Evolutionary conservation across 371 early-diverging fungal species (phyloP), one percentile per base, ranked within the genome.

Genomic region (Syncephalastrum sp.): DNA sequence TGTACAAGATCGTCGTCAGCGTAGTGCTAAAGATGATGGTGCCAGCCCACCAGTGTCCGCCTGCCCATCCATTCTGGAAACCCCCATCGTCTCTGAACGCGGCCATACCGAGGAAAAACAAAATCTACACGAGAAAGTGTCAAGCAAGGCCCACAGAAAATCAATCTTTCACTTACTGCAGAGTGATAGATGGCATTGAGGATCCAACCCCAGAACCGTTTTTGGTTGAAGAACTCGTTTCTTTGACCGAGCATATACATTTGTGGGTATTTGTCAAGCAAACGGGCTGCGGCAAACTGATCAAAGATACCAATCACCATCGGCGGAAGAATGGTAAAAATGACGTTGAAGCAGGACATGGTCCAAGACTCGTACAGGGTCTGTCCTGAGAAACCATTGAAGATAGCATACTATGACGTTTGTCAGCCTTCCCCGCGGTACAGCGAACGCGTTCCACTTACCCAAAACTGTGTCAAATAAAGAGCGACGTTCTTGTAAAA

Each of bases 401-500:
- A 92, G 59, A 90, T 84, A 15, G 96, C 91, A 72, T 87, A 97
- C 78, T 86, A 63, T n/a, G 47, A 47, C 23, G 15, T 16, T 53
- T 29, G 55, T n/a, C 70, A 17, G 53, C 42, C 4, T 21, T 27
- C 38, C 15, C 45, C 25, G 21, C 5, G 12, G 8, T 8, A 33
- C 10, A 33, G 16, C 5, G 38, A 1, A 42, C n/a, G 17, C 29
- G 17, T 25, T 5, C 17, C 1, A 33, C 68, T 63, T 77, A 87
- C 89, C 92, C 97, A 98, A 57, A 99, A 94, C 79, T 99, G 99
- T 53, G 97, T 98, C 70, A 95, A 79, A 72, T 96, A 96, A 54
- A 98, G 78, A 16, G 94, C 89, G 56, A 98, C 95, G 72, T 98
- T 98, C 75, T 97, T 97, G 83, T 94, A 95, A 70, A 97, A 96